Conservation (phyloP, 495 filamentous ascomycete species). For the Talaromyces adpressus region DNA sequence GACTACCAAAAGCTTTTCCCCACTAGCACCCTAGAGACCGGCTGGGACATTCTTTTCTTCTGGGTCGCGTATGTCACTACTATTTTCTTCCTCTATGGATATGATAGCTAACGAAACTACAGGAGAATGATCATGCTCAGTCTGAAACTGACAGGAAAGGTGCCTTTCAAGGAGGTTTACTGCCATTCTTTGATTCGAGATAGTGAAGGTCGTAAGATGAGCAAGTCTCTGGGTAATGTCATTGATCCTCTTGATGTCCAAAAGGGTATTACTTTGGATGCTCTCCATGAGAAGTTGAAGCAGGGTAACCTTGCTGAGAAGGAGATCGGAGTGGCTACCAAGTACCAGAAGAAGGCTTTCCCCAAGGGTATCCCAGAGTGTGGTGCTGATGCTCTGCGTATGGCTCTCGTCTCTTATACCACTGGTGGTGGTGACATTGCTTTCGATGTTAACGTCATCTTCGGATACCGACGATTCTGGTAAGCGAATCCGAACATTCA, state of each 20-base stretch:
- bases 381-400: slow-evolving; percentile 77
- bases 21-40: slow-evolving; percentile 69
- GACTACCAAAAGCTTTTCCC: slow-evolving; percentile 67
- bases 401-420: slow-evolving; percentile 75
- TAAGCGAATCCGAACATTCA: slow-evolving; percentile 14
- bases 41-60: slow-evolving; percentile 85
- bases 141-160: slow-evolving; percentile 67
- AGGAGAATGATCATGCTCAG: slow-evolving; percentile 71
- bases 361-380: slow-evolving; percentile 79
- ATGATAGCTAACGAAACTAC: slow-evolving; percentile 57
- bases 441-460: slow-evolving; percentile 79
- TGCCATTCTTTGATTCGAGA: slow-evolving; percentile 73
- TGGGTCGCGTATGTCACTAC: slow-evolving; percentile 56
- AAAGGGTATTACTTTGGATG: slow-evolving; percentile 59
- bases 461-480: slow-evolving; percentile 72
- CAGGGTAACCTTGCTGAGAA: slow-evolving; percentile 61
- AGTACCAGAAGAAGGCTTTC: slow-evolving; percentile 75
- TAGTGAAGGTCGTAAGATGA: slow-evolving; percentile 77
- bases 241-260: slow-evolving; percentile 79
- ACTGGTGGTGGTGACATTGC: slow-evolving; percentile 78
- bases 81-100: slow-evolving; percentile 30
- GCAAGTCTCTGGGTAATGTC: slow-evolving; percentile 77
- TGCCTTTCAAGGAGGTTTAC: slow-evolving; percentile 74
- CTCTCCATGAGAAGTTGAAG: slow-evolving; percentile 62
- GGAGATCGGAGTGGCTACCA: slow-evolving; percentile 64